These are phyloP conservation scores for Phylloporus arenicola DNA, from an alignment of 768 basidiomycete species.

Conservation along the genomic window DNA sequence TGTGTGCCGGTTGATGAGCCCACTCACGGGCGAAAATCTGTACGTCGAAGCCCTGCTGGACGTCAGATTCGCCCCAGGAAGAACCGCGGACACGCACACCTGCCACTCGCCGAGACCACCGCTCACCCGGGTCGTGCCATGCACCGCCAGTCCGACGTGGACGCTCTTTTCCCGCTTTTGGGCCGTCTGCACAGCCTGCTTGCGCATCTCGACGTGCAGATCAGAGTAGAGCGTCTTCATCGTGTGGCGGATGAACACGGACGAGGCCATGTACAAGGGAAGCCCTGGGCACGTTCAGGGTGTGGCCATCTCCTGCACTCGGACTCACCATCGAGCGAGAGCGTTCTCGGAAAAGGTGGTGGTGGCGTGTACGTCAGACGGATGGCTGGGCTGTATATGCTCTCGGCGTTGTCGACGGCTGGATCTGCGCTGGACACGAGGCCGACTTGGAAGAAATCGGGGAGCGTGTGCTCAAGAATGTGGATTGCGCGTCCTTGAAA, in stretches of 20 bases:
- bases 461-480: slow-evolving; percentile 63
- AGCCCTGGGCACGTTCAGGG: slow-evolving; percentile 45
- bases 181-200: slow-evolving; percentile 33
- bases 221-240: slow-evolving; percentile 72
- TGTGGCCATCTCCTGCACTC: background rate
- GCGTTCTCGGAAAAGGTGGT: slow-evolving; percentile 60
- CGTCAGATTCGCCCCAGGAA: background rate
- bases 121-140: slow-evolving; percentile 59
- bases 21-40: slow-evolving; percentile 61
- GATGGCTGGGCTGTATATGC: slow-evolving; percentile 57
- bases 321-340: slow-evolving; percentile 62
- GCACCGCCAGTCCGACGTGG: slow-evolving; percentile 48
- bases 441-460: slow-evolving; percentile 64
- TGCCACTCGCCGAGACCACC: slow-evolving; percentile 64
- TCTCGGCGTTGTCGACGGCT: slow-evolving; percentile 32
- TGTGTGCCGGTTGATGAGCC: slow-evolving; percentile 57
- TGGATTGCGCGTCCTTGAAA: slow-evolving; percentile 62
- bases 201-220: slow-evolving; percentile 50
- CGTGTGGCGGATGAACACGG: slow-evolving; percentile 65
- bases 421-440: slow-evolving; percentile 54
- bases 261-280: slow-evolving; percentile 65
- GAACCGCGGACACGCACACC: slow-evolving; percentile 42
- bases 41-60: slow-evolving; percentile 61
- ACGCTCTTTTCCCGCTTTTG: slow-evolving; percentile 51
- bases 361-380: slow-evolving; percentile 68